These are phyloP conservation scores for Isochrysis galbana DNA, from an alignment of 78 protist species.

Conservation along the genomic window DNA sequence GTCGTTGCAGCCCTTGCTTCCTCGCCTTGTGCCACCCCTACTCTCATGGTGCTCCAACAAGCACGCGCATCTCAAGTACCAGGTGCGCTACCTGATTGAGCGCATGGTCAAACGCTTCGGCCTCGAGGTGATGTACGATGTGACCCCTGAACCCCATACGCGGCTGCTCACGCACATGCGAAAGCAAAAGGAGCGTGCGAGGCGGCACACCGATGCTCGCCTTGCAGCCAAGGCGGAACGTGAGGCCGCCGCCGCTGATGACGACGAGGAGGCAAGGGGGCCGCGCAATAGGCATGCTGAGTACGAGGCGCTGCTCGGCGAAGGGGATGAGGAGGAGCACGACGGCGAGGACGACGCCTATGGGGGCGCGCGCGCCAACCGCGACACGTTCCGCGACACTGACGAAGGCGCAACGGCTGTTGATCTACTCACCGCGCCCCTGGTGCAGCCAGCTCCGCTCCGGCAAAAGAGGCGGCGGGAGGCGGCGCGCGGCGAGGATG, in stretches of 20 bases:
- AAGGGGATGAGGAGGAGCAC: neutral
- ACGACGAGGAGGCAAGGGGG: neutral
- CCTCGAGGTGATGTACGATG: neutral
- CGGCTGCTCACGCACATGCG: neutral
- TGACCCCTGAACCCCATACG: neutral
- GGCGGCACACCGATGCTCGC: neutral
- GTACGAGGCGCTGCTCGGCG: neutral
- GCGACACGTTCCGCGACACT: neutral
- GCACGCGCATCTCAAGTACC: slow-evolving; percentile 10
- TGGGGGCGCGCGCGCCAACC: neutral
- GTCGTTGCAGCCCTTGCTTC: neutral
- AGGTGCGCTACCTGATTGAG: slow-evolving; percentile 11
- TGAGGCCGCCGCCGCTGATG: neutral
- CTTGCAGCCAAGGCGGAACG: neutral
- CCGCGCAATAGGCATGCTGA: neutral
- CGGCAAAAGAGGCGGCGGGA: neutral
- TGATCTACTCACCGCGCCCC: neutral
- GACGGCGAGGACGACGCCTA: neutral
- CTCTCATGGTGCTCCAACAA: neutral
- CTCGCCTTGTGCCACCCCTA: neutral
- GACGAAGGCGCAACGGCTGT: neutral
- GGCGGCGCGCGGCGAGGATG: neutral
- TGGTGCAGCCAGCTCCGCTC: neutral
- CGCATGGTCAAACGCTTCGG: neutral
- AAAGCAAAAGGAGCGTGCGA: slow-evolving; percentile 7